phyloP scores from a whole-genome alignment of 2,329 filamentous ascomycete genomes.

The Aspergillus persii region DNA sequence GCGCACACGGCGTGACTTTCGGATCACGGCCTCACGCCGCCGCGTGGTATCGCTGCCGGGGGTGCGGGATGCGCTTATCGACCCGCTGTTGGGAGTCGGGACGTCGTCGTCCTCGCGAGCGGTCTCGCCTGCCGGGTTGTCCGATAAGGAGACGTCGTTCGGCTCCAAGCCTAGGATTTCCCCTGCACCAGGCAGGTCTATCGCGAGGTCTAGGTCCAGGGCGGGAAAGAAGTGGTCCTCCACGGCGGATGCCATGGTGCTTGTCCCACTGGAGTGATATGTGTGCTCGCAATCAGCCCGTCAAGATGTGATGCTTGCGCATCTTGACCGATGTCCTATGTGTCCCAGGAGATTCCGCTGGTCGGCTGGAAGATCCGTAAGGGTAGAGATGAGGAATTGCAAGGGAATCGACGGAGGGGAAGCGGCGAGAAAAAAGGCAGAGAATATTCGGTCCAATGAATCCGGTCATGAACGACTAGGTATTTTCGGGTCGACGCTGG shows the following conservation, averaged over 20 bases:
- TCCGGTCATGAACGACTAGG: background rate
- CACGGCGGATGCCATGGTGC: conserved; percentile 18
- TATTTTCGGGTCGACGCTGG: too few species aligned
- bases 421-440: background rate
- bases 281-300: conserved; percentile 10
- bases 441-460: background rate
- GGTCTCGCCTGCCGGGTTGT: background rate
- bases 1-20: conserved; percentile 78
- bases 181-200: conserved; percentile 14
- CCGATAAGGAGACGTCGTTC: background rate
- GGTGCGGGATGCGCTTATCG: conserved; percentile 8
- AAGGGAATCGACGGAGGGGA: background rate
- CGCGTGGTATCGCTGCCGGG: conserved; percentile 17
- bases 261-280: background rate
- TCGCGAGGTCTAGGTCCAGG: conserved; percentile 20
- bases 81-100: conserved; percentile 13
- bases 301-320: conserved; percentile 6
- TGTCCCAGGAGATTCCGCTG: background rate
- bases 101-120: conserved; percentile 8
- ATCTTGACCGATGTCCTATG: conserved; percentile 6
- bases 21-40: conserved; percentile 25
- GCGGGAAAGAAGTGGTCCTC: conserved; percentile 19
- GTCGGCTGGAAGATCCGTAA: background rate
- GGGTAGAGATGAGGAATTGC: background rate
- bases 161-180: conserved; percentile 3